A percentile compares a stretch with the other conserved stretches of the same genome.
These are phyloP conservation scores for Triticum turgidum DNA, from an alignment of 176 grass and related monocot genomes.

Conservation along the genomic window DNA sequence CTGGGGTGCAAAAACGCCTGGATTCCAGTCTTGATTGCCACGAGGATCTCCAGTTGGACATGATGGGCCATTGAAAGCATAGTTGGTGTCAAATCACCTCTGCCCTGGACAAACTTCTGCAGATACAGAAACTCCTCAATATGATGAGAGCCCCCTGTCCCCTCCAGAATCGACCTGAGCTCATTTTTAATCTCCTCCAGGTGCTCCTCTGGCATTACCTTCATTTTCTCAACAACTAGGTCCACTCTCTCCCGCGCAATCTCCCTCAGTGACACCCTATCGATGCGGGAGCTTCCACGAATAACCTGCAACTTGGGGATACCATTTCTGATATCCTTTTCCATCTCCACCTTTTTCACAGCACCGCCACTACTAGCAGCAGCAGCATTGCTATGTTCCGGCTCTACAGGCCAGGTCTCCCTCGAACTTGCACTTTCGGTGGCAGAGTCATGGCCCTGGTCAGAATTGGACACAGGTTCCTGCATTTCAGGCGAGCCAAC, in stretches of 20 bases:
- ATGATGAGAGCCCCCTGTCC: constrained; percentile 74
- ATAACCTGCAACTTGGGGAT: constrained; percentile 56
- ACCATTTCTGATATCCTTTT: constrained; percentile 64
- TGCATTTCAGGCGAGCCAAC: constrained; percentile 81
- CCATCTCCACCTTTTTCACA: constrained; percentile 54
- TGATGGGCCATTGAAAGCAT: constrained; percentile 68
- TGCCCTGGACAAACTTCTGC: constrained; percentile 82
- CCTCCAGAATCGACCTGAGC: constrained; percentile 82
- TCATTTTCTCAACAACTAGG: constrained; percentile 76
- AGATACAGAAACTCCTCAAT: constrained; percentile 93
- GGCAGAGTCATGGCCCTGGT: constrained; percentile 77
- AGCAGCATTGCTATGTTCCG: constrained; percentile 46
- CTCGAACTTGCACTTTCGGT: constrained; percentile 91
- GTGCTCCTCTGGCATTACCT: constrained; percentile 73
- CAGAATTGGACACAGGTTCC: constrained; percentile 77
- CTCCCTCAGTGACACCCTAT: constrained; percentile 62
- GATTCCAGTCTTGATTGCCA: constrained; percentile 96
- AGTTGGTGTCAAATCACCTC: constrained; percentile 63
- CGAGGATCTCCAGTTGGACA: constrained; percentile 91
- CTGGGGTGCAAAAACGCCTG: constrained; percentile 94
- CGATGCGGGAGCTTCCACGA: constrained; percentile 32
- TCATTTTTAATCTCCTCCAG: constrained; percentile 77
- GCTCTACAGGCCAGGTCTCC: constrained; percentile 82
- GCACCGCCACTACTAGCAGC: background rate
- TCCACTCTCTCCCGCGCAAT: constrained; percentile 83